A percentile compares a stretch with the other conserved stretches of the same genome.
Evolutionary conservation across 371 early-diverging fungal species (phyloP).

Genomic region (Mucor sp.): DNA sequence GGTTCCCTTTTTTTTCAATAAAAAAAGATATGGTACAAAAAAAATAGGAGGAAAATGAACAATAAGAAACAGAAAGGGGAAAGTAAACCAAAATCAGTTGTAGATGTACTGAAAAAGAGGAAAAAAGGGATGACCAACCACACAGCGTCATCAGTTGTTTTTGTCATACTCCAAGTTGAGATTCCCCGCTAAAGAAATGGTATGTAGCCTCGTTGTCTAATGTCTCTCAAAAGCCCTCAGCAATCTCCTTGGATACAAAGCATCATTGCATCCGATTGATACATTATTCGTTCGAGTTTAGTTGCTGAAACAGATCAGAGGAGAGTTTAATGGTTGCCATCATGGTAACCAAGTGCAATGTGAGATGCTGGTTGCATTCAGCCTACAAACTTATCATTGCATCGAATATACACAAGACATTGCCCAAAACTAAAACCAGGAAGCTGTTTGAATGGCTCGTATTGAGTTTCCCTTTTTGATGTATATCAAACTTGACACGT

Average conservation of each 20-base stretch:
- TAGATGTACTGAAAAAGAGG: neutral
- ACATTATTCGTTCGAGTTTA: neutral
- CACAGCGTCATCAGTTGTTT: constrained; percentile 19
- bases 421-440: neutral
- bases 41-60: constrained; percentile 9
- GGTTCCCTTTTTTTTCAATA: neutral
- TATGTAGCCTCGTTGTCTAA: constrained; percentile 1
- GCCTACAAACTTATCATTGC: neutral
- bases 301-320: neutral
- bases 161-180: constrained; percentile 12
- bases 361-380: neutral
- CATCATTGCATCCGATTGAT: too few relatives aligned
- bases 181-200: constrained; percentile 11
- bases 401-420: neutral
- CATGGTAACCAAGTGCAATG: neutral
- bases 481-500: neutral
- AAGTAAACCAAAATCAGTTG: neutral
- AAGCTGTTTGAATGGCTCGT: neutral
- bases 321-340: neutral
- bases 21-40: constrained; percentile 10
- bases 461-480: neutral
- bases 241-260: neutral
- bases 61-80: constrained; percentile 15
- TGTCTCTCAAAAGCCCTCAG: neutral
- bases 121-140: constrained; percentile 17